Base-by-base conservation (phyloP, 257 asterid genomes). In the Nicotiana benthamiana region DNA sequence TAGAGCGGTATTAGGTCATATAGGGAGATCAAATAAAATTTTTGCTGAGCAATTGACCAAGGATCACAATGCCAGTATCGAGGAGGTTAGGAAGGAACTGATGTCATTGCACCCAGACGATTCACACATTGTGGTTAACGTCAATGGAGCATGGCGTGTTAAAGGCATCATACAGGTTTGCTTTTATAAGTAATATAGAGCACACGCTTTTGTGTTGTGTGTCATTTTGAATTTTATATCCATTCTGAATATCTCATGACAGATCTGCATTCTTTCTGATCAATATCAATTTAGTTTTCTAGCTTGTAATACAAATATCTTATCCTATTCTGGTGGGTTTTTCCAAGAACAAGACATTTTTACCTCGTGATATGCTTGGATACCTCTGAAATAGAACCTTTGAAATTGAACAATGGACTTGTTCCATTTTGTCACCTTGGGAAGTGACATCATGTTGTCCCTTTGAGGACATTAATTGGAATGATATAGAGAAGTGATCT, bases 101-200 rank as follows among this genome's bases (percentile, higher is more conserved):
- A 80, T 82, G 81, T 56, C 86, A 54, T 82, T 80, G 80, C 96
- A 94, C 75, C 98, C 97, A 11, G 91, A 89, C 12, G 96, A 94
- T 82, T 34, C 94, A 1, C 82, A 80, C 53, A 89, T 94, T 70
- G 85, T 93, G 16, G 86, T 88, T 68, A 40, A 83, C 81, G 91
- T 79, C 84, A 83, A 87, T 30, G 93, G 96, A 0, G 89, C 84
- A 40, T 93, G 98, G 97, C 92, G 96, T 28, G 75, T 94, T 83
- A 94, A 91, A 85, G 96, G 98, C 89, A 90, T 94, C 82, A 94
- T 93, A 83, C 93, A 94, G 97, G 98, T 93, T 48, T 51, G 64
- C 65, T 46, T 34, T 20, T 59, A 40, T 34, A 20, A 5, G 18
- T 56, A 57, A 7, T 32, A 32, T 24, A 56, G 67, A 77, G 57